A percentile compares a stretch with the other conserved stretches of the same genome.
These are phyloP conservation scores for Scutellaria minor DNA, from an alignment of 257 asterid genomes.

Conservation along the genomic window DNA sequence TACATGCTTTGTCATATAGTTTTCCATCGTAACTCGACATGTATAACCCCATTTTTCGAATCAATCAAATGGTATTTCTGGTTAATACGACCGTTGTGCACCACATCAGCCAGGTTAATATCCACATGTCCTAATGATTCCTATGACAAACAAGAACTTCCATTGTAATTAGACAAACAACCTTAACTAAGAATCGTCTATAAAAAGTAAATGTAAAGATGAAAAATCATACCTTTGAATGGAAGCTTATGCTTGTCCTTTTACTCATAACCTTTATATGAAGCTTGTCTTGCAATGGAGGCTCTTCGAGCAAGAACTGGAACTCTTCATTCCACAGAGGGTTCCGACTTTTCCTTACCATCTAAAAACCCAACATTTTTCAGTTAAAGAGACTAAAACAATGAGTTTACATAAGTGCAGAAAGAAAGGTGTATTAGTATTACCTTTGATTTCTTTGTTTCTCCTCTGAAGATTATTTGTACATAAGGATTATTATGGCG, in stretches of 20 bases:
- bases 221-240: slow-evolving; percentile 56
- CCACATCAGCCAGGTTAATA: slow-evolving; percentile 74
- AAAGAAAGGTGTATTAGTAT: background rate
- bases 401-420: background rate
- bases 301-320: slow-evolving; percentile 84
- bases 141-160: slow-evolving; percentile 36
- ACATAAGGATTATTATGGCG: slow-evolving; percentile 82
- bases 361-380: slow-evolving; percentile 40
- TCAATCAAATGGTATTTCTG: slow-evolving; percentile 83
- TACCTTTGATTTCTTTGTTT: slow-evolving; percentile 77
- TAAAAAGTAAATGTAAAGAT: background rate
- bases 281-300: slow-evolving; percentile 77
- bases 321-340: slow-evolving; percentile 91
- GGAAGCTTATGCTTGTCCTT: slow-evolving; percentile 60
- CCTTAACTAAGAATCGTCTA: background rate
- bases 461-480: slow-evolving; percentile 67
- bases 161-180: background rate
- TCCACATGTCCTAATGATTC: slow-evolving; percentile 85
- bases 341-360: slow-evolving; percentile 66
- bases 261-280: slow-evolving; percentile 78
- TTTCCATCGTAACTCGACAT: slow-evolving; percentile 82
- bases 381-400: background rate
- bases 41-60: slow-evolving; percentile 83
- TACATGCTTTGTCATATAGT: slow-evolving; percentile 47
- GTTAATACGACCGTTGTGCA: slow-evolving; percentile 79